These are phyloP conservation scores for Acer campestre DNA, from an alignment of 345 rosid species.

Conservation along the genomic window DNA sequence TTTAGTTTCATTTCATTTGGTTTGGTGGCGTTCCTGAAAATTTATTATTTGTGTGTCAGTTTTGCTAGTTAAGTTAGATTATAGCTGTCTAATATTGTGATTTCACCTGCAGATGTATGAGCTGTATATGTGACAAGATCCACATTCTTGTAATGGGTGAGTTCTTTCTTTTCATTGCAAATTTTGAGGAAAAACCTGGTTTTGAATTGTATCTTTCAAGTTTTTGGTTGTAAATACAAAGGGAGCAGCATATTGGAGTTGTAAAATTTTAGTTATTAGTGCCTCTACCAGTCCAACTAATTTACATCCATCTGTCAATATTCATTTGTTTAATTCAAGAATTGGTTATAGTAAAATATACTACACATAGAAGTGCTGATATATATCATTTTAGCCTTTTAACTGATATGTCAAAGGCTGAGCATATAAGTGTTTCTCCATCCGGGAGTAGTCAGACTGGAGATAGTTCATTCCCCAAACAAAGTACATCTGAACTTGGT, in stretches of 20 bases:
- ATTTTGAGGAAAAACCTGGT: constrained; percentile 16
- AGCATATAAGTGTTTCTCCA: constrained; percentile 27
- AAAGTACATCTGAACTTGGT: constrained; percentile 16
- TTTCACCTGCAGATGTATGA: constrained; percentile 12
- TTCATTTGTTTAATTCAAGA: constrained; percentile 3
- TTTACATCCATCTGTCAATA: neutral
- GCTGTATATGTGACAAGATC: neutral
- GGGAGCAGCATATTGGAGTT: constrained; percentile 8
- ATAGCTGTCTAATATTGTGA: constrained; percentile 1
- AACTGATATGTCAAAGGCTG: constrained; percentile 28
- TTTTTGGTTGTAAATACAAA: neutral
- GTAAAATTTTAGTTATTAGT: neutral
- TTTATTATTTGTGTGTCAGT: neutral
- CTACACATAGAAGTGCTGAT: constrained; percentile 8
- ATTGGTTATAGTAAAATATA: neutral
- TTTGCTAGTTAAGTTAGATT: neutral
- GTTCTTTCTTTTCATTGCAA: constrained; percentile 1
- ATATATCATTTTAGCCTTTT: constrained; percentile 13
- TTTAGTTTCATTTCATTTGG: neutral
- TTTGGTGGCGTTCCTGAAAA: neutral
- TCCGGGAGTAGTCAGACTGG: constrained; percentile 18
- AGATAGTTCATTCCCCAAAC: constrained; percentile 15
- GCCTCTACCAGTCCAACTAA: constrained; percentile 1
- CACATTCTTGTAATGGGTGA: constrained; percentile 1
- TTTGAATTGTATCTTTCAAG: neutral